These are phyloP conservation scores for Tetrastigma voinierianum DNA, from an alignment of 164 flowering plant genomes.

Conservation along the genomic window DNA sequence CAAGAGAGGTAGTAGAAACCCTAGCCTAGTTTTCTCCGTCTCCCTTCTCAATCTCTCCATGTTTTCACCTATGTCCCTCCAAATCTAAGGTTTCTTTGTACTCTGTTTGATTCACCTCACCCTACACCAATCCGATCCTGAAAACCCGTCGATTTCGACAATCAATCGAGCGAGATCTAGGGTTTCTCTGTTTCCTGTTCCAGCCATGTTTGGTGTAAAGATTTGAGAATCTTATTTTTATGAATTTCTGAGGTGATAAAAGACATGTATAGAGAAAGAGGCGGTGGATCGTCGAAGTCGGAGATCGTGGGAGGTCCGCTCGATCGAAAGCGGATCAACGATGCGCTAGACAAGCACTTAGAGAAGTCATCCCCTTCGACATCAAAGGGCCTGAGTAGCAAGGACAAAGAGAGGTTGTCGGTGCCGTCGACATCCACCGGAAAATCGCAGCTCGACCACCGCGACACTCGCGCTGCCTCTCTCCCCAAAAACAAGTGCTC, in stretches of 20 bases:
- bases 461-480: conserved; percentile 30
- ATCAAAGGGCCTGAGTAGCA: conserved; percentile 29
- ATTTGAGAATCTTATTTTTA: background rate
- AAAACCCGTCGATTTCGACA: too few relatives aligned
- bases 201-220: background rate
- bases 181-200: background rate
- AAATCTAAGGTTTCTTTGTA: background rate
- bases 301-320: conserved; percentile 33
- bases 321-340: conserved; percentile 60
- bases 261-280: conserved; percentile 47
- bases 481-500: conserved; percentile 44
- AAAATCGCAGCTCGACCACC: conserved; percentile 35
- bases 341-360: conserved; percentile 62
- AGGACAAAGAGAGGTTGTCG: conserved; percentile 35
- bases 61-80: background rate
- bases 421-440: conserved; percentile 45
- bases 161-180: conserved; percentile 1
- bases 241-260: too few relatives aligned
- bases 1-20: conserved; percentile 14
- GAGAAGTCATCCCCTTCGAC: conserved; percentile 58
- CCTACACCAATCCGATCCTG: too few relatives aligned
- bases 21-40: conserved; percentile 26
- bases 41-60: background rate
- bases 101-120: too few relatives aligned
- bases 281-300: conserved; percentile 48